A percentile compares a stretch with the other conserved stretches of the same genome.
Conservation (phyloP, 371 early-diverging fungal genomes). For the Vairimorpha apis region DNA sequence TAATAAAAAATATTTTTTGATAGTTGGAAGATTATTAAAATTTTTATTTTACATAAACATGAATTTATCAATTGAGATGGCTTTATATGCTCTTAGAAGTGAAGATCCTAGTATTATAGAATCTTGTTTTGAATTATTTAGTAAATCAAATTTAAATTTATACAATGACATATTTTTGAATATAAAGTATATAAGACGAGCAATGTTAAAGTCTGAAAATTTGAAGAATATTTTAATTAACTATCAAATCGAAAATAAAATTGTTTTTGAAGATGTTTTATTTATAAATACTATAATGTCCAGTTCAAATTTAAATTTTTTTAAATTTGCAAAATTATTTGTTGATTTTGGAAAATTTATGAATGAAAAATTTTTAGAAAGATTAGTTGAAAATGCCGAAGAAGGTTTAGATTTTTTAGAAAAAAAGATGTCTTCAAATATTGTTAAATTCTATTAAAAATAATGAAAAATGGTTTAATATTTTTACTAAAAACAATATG, state of each 20-base stretch:
- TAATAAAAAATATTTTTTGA: constrained; percentile 3
- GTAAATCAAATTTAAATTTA: constrained; percentile 2
- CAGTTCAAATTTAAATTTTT: constrained; percentile 22
- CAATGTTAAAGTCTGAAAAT: constrained; percentile 35
- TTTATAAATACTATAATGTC: constrained; percentile 44
- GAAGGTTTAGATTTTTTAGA: constrained; percentile 43
- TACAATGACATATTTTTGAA: constrained; percentile 22
- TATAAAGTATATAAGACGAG: constrained; percentile 39
- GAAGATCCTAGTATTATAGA: constrained; percentile 46
- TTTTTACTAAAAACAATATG: constrained; percentile 18
- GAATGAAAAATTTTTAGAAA: constrained; percentile 53
- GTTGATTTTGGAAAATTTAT: constrained; percentile 51
- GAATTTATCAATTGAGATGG: constrained; percentile 5
- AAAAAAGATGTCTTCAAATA: constrained; percentile 14
- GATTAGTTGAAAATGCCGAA: constrained; percentile 37
- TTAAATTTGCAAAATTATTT: constrained; percentile 50
- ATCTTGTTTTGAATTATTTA: constrained; percentile 38
- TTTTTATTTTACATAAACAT: constrained; percentile 32
- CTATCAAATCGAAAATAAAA: constrained; percentile 38
- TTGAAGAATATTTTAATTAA: constrained; percentile 34
- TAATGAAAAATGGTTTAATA: constrained; percentile 53
- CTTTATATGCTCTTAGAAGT: constrained; percentile 39
- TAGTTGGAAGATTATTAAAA: constrained; percentile 30
- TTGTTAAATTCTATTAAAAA: constrained; percentile 45
- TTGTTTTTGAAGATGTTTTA: constrained; percentile 35